Evolutionary conservation across 768 basidiomycete genomes (phyloP).

Genomic region (Gloeopeniophorella convolvens): DNA sequence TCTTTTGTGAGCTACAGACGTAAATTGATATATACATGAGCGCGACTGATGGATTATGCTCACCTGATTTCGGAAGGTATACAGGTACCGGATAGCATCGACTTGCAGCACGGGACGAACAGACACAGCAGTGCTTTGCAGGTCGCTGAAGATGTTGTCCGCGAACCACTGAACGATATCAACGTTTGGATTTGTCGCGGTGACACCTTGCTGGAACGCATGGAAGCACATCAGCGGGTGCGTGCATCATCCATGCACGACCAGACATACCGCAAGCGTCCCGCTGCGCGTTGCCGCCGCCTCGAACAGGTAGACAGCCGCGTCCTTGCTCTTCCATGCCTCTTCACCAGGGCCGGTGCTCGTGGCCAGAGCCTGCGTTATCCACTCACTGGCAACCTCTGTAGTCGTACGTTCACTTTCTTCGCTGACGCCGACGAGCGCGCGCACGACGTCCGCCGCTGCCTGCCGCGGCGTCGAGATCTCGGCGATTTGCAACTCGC

Average conservation of each 20-base stretch:
- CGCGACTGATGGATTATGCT: conserved; percentile 10
- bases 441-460: conserved; percentile 92
- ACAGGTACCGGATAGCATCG: conserved; percentile 90
- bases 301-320: conserved; percentile 88
- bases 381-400: conserved; percentile 80
- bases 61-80: conserved; percentile 96
- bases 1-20: conserved; percentile 74
- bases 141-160: conserved; percentile 81
- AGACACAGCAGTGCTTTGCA: conserved; percentile 58
- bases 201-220: conserved; percentile 72
- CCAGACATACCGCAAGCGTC: conserved; percentile 60
- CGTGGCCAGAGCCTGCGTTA: conserved; percentile 61
- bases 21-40: background rate
- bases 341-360: conserved; percentile 54
- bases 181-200: conserved; percentile 84
- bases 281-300: conserved; percentile 88
- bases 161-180: conserved; percentile 96
- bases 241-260: background rate
- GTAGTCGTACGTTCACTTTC: conserved; percentile 70
- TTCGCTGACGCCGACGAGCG: conserved; percentile 73
- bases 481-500: conserved; percentile 45
- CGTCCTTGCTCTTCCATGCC: conserved; percentile 90
- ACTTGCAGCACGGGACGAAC: conserved; percentile 91
- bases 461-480: conserved; percentile 84
- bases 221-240: background rate